These are phyloP conservation scores for Colletotrichum agaves DNA, from an alignment of 2,329 filamentous ascomycete species.

Conservation along the genomic window DNA sequence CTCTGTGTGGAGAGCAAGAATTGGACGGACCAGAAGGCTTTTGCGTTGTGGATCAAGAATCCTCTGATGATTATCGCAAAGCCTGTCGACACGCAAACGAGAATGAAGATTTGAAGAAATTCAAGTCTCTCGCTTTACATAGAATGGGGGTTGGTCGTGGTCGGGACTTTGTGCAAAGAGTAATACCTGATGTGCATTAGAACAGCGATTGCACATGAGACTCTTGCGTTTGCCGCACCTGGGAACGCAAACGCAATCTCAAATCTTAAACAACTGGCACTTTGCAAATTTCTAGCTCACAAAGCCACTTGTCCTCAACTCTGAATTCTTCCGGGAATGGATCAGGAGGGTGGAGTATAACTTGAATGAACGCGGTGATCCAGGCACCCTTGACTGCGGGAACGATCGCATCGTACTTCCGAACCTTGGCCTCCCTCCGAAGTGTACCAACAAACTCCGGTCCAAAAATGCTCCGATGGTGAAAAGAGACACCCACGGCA, in stretches of 20 bases:
- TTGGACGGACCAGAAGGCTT: constrained; percentile 18
- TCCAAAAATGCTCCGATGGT: constrained; percentile 46
- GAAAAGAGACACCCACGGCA: constrained; percentile 49
- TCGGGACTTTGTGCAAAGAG: not conserved
- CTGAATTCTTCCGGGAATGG: constrained; percentile 50
- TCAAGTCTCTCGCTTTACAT: accelerated
- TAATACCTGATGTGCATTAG: not conserved
- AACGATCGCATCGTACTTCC: constrained; percentile 52
- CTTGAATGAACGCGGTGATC: constrained; percentile 57
- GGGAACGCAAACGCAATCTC: no score
- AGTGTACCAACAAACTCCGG: constrained; percentile 51
- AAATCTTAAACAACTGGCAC: no score
- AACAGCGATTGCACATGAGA: no score
- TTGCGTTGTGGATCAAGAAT: constrained; percentile 29
- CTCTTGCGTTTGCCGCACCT: no score
- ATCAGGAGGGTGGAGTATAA: constrained; percentile 50
- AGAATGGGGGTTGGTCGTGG: not conserved
- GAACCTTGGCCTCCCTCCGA: constrained; percentile 50
- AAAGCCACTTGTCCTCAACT: not conserved
- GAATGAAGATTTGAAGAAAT: not conserved
- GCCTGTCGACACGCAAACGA: not conserved
- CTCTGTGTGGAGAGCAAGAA: constrained; percentile 11
- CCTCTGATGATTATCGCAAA: constrained; percentile 20
- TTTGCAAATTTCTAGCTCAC: not conserved
- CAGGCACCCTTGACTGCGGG: constrained; percentile 56